Percentiles rank a stretch among this genome's conserved stretches.
Conservation (phyloP, 352 stramenopile species). For the Peronosclerospora sorghi region DNA sequence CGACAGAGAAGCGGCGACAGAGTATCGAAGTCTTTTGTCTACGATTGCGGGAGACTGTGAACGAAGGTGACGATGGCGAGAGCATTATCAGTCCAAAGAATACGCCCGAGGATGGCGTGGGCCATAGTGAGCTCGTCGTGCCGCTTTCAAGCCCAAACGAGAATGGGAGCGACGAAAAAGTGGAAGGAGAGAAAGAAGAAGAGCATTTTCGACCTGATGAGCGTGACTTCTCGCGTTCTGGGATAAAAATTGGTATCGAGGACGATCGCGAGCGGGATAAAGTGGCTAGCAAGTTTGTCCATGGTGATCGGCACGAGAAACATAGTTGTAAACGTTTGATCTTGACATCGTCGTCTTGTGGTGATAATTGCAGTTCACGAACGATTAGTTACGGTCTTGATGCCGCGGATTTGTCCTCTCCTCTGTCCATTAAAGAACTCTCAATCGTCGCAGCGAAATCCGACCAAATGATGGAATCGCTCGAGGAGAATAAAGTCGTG, state of each 20-base stretch:
- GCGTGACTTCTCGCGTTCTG: neutral
- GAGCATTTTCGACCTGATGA: neutral
- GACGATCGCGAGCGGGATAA: conserved; percentile 14
- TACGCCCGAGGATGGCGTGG: conserved; percentile 12
- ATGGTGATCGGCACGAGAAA: conserved; percentile 8
- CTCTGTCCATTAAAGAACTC: neutral
- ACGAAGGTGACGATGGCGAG: conserved; percentile 37
- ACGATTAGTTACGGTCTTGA: conserved; percentile 30
- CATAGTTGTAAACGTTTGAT: conserved; percentile 1
- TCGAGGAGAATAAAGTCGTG: conserved; percentile 3
- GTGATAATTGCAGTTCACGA: conserved; percentile 16
- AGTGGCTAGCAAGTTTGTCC: conserved; percentile 14
- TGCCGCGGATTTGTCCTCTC: conserved; percentile 8
- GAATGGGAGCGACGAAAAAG: neutral
- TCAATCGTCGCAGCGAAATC: conserved; percentile 12
- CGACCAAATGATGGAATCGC: conserved; percentile 3
- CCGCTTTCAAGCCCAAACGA: neutral
- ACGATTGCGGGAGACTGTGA: conserved; percentile 50
- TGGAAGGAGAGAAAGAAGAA: neutral
- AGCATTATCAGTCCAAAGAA: conserved; percentile 5
- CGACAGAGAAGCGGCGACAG: conserved; percentile 14
- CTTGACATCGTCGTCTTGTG: conserved; percentile 10
- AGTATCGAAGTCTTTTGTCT: conserved; percentile 65
- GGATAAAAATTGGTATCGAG: conserved; percentile 14
- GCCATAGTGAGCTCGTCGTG: conserved; percentile 4